Base-by-base conservation (phyloP, 352 stramenopile genomes). In the Phytophthora tubulina region DNA sequence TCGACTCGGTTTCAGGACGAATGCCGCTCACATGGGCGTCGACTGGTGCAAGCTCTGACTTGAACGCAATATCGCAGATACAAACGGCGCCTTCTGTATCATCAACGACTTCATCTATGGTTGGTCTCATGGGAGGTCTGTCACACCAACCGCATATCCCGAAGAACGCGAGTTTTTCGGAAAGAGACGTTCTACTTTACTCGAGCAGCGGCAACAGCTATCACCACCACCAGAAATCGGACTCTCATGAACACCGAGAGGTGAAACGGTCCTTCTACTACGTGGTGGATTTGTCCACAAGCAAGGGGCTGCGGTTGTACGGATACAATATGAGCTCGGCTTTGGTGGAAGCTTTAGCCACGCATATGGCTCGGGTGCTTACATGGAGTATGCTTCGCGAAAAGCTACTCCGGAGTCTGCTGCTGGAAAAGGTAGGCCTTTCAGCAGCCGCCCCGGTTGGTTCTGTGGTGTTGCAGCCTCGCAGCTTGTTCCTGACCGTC, bases 241-340 rank as follows among this genome's bases (percentile, higher is more conserved):
- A 50, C 21, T 38, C 60, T 41, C 46, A 38, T 6, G 67, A 69
- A 27, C 42, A 52, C 9, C 31, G 59, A n/a, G 60, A 75, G 13
- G 67, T 76, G 32, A 85, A 79, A n/a, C 78, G 85, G 33, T 89
- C 84, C 11, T 89, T 94, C 49, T 96, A 92, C 49, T 94, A 93
- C 54, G 68, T 93, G 32, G 59, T 94, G 15, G 84, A 93, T 32
- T 44, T 95, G 9, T 95, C 86, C 1, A 76, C 76, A 7, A 76
- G 52, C n/a, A 84, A 78, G 33, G 88, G 88, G 0, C 45, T 96
- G 30, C 72, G 72, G 0, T 67, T 92, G 17, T 92, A 89, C 51
- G 88, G 80, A 49, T 96, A 96, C 76, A 96, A 96, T 57, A 86
- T 94, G 79, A 93, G 87, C 44, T 64, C 70, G 1, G 71, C 79